Base-by-base conservation (phyloP, 176 grass and related monocot species). In the Cenchrus americanus region DNA sequence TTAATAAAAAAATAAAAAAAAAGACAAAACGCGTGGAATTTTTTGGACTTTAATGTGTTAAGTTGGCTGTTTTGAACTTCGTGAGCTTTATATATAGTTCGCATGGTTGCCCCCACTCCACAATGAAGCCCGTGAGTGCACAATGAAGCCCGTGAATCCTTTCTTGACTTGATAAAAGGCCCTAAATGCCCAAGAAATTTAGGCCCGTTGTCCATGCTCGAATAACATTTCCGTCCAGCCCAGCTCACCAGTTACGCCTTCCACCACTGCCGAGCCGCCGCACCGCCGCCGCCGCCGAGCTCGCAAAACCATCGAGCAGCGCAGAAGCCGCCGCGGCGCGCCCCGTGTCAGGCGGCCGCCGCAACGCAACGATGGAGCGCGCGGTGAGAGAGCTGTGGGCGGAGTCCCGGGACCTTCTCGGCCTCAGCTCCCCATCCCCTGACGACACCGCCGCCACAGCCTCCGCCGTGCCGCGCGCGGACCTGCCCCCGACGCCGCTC, bases 381-480 rank as follows among this genome's bases (percentile, higher is more conserved):
- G 59, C 81, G 32, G 75, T 94, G 69, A 71, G 83, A 59, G 85
- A 80, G 80, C 86, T 95, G 62, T 98, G 96, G 96, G 72, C n/a
- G 73, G 96, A 98, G 83, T 86, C 91, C 18, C 85, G 96, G 18
- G 93, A 98, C 76, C 89, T 95, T 43, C 83, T 94, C 42, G 84
- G 89, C 43, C 42, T 92, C 53, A 49, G 80, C 82, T 47, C 30
- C 41, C 3, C 19, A 22, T 63, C 41, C 17, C 23, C 8, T 14
- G 71, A 41, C 49, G 71, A 27, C 57, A 66, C 40, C 22, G 59
- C 21, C 15, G 32, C 34, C 34, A 37, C 42, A 1, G 83, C 48
- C 48, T 14, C 75, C 30, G 80, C 77, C 41, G 60, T 93, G n/a
- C 88, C 84, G 43, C 84, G 91, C 27, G 85, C 87, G 6, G 85